Evolutionary conservation across 345 rosid species (phyloP), one percentile per base, ranked within the genome.

Genomic region (Citrus inodora): DNA sequence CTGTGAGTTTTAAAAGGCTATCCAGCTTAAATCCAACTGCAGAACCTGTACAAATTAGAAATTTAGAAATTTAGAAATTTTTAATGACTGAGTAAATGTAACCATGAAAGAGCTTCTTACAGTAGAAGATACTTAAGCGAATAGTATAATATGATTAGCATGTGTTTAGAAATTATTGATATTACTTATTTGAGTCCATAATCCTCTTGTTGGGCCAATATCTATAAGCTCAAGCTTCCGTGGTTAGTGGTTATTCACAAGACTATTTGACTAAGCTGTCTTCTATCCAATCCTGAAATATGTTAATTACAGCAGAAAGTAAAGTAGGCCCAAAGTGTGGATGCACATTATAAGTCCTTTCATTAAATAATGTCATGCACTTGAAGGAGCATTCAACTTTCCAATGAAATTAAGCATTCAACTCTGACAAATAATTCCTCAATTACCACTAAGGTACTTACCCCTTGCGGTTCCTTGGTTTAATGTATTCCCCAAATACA

Each of bases 401-500:
- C 67, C 37, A 30, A 74, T 22, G 24, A 48, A 32, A 24, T 17
- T 30, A 30, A 22, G 63, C 40, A 9, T 56, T 67, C 73, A 33
- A 68, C 24, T 76, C 33, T 2, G 21, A 76, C 22, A 56, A 35
- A 76, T 55, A 40, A 67, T 9, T 33, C 32, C 66, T 37, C 61
- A 24, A 67, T 24, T 42, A 77, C 63, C 59, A 69, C 58, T 53
- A 80, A 69, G 38, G 75, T 76, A 73, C 89, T 82, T 76, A 92
- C 99, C 99, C 88, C 99, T 93, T 30, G 98, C 98, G 70, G 99
- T 97, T 88, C 99, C 99, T 82, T 97, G 98, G 87, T 94, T 97
- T 86, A 94, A 82, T 7, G 90, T 87, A 80, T 97, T 97, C 78
- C 99, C 99, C 76, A 97, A 86, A 79, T 85, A 89, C 71, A 97